phyloP scores from a whole-genome alignment of 306 rosid species.

The Crataegus laevigata region DNA sequence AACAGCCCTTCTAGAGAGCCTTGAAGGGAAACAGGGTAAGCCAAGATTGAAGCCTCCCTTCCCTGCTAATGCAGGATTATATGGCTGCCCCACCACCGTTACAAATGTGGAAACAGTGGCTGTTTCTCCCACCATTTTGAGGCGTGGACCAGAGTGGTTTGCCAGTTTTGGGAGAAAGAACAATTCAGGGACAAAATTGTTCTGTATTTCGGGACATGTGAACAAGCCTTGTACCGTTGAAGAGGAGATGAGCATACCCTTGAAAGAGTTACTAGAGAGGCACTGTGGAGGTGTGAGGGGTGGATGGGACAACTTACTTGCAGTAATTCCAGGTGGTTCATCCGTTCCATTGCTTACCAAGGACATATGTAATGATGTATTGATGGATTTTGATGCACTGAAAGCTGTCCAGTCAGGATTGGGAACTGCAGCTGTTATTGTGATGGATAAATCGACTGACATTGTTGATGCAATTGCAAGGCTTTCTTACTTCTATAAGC shows the following conservation, averaged over 20 bases:
- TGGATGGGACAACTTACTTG: conserved; percentile 97
- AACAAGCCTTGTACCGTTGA: conserved; percentile 98
- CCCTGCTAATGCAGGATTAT: conserved; percentile 97
- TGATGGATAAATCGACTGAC: conserved; percentile 97
- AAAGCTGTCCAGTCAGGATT: conserved; percentile 81
- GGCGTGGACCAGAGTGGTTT: conserved; percentile 99
- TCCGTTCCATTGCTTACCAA: conserved; percentile 94
- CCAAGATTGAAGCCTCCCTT: conserved; percentile 99
- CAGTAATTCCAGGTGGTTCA: conserved; percentile 94
- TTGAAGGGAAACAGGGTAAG: conserved; percentile 99
- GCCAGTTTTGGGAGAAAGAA: conserved; percentile 97
- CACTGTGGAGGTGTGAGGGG: conserved; percentile 99
- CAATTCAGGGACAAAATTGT: conserved; percentile 90
- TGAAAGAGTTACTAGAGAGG: conserved; percentile 93
- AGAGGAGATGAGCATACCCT: conserved; percentile 96
- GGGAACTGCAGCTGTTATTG: conserved; percentile 99
- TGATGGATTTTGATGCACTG: conserved; percentile 96
- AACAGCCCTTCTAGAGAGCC: conserved; percentile 95
- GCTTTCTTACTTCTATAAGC: conserved; percentile 98
- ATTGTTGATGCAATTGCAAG: conserved; percentile 97
- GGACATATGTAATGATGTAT: conserved; percentile 77
- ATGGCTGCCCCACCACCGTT: conserved; percentile 96
- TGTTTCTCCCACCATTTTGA: conserved; percentile 91
- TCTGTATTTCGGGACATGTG: conserved; percentile 88
- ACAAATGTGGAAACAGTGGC: conserved; percentile 99